Conservation (phyloP, 495 filamentous ascomycete species). For the Trichoderma asperelloides region DNA sequence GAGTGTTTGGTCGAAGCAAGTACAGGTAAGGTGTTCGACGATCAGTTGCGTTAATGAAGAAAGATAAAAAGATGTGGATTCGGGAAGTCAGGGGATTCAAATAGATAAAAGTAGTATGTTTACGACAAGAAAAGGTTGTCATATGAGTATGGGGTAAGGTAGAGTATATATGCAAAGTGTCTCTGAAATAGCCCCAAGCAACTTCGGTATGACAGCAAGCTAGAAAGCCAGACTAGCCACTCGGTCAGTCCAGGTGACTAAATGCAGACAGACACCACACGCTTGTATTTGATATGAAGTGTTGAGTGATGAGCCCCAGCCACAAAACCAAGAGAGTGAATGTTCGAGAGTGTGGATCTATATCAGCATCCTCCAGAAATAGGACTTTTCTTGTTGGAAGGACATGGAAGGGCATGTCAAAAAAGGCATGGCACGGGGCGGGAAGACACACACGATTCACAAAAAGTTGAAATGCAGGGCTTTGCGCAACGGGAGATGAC, state of each 20-base stretch:
- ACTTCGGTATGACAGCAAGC: neutral
- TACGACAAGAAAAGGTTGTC: neutral
- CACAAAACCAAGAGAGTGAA: neutral
- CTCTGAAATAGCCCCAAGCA: neutral
- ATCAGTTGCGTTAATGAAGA: neutral
- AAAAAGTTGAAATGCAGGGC: too few relatives aligned
- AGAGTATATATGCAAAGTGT: neutral
- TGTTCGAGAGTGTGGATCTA: neutral
- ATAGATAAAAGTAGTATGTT: neutral
- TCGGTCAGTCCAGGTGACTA: conserved; percentile 7
- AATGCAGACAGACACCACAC: neutral
- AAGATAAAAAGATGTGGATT: neutral
- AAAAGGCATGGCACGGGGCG: neutral
- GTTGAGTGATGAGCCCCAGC: neutral
- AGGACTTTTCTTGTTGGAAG: neutral
- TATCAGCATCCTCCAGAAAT: neutral
- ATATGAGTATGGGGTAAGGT: neutral
- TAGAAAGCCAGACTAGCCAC: neutral
- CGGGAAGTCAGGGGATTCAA: neutral
- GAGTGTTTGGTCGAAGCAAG: too few relatives aligned
- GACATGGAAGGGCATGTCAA: neutral
- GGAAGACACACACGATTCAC: neutral
- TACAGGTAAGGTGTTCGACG: too few relatives aligned
- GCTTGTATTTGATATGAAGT: neutral
- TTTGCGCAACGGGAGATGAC: neutral